phyloP scores from a whole-genome alignment of 2,329 filamentous ascomycete species.

The Aureobasidium sp. region DNA sequence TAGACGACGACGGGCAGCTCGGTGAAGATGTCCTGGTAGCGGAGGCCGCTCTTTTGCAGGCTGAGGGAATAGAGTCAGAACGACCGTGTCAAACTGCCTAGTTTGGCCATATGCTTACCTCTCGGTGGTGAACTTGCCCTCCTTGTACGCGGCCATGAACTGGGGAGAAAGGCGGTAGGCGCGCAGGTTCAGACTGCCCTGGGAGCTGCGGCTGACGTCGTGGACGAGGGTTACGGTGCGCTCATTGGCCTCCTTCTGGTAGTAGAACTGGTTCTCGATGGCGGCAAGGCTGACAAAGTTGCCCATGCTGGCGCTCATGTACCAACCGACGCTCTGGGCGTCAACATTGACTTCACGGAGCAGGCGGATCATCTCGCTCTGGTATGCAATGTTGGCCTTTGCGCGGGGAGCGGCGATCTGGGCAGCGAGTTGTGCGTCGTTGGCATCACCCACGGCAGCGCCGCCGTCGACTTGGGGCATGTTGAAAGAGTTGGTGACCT shows the following conservation, averaged over 20 bases:
- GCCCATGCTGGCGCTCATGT: constrained; percentile 96
- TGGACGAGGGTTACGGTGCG: constrained; percentile 83
- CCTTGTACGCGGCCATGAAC: constrained; percentile 90
- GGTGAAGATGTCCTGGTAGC: constrained; percentile 86
- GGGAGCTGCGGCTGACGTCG: constrained; percentile 89
- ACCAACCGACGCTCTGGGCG: constrained; percentile 97
- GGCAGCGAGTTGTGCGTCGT: constrained; percentile 55
- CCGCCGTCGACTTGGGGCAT: constrained; percentile 73
- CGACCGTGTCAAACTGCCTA: background rate
- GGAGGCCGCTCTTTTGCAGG: constrained; percentile 87
- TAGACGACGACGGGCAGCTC: constrained; percentile 86
- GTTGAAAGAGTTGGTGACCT: constrained; percentile 91
- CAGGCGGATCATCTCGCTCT: constrained; percentile 95
- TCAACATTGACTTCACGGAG: constrained; percentile 96
- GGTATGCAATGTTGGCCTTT: constrained; percentile 82
- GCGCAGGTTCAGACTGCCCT: constrained; percentile 80
- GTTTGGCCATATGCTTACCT: constrained; percentile 52
- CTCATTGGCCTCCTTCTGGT: constrained; percentile 88
- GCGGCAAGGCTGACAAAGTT: constrained; percentile 94
- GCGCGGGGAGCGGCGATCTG: constrained; percentile 85
- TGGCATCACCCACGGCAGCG: constrained; percentile 59
- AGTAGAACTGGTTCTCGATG: constrained; percentile 96
- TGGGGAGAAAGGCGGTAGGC: constrained; percentile 82
- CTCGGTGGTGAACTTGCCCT: constrained; percentile 95
- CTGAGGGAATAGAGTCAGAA: constrained; percentile 43